Evolutionary conservation across 352 stramenopile species (phyloP), one percentile per base, ranked within the genome.

Genomic region (Globisporangium nodosum): DNA sequence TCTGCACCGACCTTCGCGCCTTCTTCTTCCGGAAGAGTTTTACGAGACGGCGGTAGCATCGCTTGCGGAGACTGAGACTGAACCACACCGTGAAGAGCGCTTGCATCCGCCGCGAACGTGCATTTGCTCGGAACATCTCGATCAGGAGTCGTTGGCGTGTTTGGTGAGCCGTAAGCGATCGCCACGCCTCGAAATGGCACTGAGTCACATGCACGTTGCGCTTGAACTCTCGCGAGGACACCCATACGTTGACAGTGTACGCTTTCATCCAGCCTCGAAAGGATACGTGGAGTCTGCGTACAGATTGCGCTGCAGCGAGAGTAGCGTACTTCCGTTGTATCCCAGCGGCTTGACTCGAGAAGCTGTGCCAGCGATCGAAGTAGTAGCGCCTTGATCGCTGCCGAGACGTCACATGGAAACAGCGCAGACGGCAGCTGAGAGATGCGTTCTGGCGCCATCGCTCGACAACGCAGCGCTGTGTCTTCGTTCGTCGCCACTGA

Each of bases 1-100:
- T 46, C 9, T 56, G 60, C 11, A 68, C 20, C 1, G 20, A 52
- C 11, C 46, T 30, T 35, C 71, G 61, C 12, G 47, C 15, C 0
- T 59, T 54, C n/a, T 80, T 82, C 60, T 70, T 78, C 15, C 67
- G 67, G 39, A 78, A 82, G 11, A 82, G 59, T 42, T 70, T 75
- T 20, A 78, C 60, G 18, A 82, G 61, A 49, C 70, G 69, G 4
- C 62, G 64, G 8, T 70, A 68, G 54, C 73, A 82, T 7, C 49
- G 56, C 24, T 64, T 74, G 48, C 69, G 64, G 35, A 77, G 56
- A 20, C 50, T 66, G 20, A 69, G 47, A 7, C 64, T 63, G 55
- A 58, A 46, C 69, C 71, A 80, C n/a, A 66, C 35, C 8, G 46
- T 54, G 9, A 77, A 24, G 6, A 71, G 18, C 12, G 27, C 40